A percentile compares a stretch with the other conserved stretches of the same genome.
Conservation (phyloP, 192 early-diverging fungal genomes). For the Backusella parvicylindrica region DNA sequence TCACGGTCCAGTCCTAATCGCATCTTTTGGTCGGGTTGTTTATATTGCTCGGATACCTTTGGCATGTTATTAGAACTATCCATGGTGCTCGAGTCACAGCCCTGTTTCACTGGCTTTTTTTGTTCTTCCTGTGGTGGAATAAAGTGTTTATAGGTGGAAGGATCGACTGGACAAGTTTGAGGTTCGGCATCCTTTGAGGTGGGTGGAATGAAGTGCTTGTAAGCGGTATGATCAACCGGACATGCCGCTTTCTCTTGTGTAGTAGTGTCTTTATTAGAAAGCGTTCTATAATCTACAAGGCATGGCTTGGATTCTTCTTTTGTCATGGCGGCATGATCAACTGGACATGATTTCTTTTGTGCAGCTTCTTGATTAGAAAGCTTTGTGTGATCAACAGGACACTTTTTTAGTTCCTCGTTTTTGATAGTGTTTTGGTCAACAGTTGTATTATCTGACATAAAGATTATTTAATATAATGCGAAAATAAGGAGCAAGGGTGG, state of each 20-base stretch:
- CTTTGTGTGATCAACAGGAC: conserved; percentile 40
- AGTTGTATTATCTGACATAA: conserved; percentile 38
- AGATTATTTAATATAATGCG: neutral
- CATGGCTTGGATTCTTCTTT: conserved; percentile 28
- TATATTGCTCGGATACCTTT: conserved; percentile 45
- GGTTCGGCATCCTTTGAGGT: conserved; percentile 14
- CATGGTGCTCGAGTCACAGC: conserved; percentile 36
- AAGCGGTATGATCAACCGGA: conserved; percentile 44
- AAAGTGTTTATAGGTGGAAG: conserved; percentile 49
- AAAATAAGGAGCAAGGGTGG: neutral
- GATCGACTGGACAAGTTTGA: conserved; percentile 55
- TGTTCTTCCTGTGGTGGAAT: conserved; percentile 28
- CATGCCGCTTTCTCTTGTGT: conserved; percentile 12
- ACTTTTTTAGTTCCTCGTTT: conserved; percentile 18
- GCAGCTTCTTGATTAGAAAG: neutral
- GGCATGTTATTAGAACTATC: conserved; percentile 68
- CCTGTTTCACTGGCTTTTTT: conserved; percentile 2
- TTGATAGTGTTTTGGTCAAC: conserved; percentile 48
- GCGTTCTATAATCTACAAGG: conserved; percentile 32
- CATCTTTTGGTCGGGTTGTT: conserved; percentile 35
- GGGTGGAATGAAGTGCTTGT: conserved; percentile 41
- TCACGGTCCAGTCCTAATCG: conserved; percentile 63
- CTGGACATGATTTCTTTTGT: conserved; percentile 46
- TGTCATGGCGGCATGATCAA: conserved; percentile 46
- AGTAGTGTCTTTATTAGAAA: conserved; percentile 1